Percentiles rank a stretch among this genome's conserved stretches.
Conservation (phyloP, 164 flowering plant genomes). For the Liriodendron chinense region DNA sequence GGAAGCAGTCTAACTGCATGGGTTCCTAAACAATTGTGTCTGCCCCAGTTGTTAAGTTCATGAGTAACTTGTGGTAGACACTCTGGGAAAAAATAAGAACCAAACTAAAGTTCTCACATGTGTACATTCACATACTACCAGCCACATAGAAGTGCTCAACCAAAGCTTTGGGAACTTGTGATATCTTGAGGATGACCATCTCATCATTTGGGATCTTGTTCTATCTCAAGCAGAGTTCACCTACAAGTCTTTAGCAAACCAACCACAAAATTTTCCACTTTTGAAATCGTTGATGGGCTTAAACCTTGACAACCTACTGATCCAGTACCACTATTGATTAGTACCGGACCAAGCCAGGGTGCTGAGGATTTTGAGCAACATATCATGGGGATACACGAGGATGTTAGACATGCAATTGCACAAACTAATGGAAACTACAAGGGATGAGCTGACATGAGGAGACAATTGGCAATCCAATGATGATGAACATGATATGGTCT, state of each 20-base stretch:
- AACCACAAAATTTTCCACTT: neutral
- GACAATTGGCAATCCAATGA: neutral
- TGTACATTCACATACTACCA: too few relatives aligned
- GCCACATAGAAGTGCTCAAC: too few relatives aligned
- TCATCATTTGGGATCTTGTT: neutral
- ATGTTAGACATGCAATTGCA: neutral
- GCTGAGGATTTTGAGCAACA: neutral
- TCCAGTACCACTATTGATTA: neutral
- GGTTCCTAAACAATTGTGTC: too few relatives aligned
- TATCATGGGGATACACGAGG: neutral
- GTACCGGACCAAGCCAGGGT: neutral
- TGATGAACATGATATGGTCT: neutral
- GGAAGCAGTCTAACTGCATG: too few relatives aligned
- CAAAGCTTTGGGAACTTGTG: too few relatives aligned
- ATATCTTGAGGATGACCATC: neutral
- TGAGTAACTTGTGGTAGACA: neutral
- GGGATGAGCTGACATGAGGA: neutral
- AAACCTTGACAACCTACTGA: neutral
- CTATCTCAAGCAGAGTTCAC: neutral
- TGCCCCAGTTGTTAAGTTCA: neutral
- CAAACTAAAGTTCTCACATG: neutral
- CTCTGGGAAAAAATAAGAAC: neutral
- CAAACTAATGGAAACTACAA: neutral
- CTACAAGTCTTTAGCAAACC: neutral
- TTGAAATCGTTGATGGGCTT: neutral